A percentile compares a stretch with the other conserved stretches of the same genome.
Evolutionary conservation across 129 eudicot genomes (phyloP).

Genomic region (Artemisia tridentata): DNA sequence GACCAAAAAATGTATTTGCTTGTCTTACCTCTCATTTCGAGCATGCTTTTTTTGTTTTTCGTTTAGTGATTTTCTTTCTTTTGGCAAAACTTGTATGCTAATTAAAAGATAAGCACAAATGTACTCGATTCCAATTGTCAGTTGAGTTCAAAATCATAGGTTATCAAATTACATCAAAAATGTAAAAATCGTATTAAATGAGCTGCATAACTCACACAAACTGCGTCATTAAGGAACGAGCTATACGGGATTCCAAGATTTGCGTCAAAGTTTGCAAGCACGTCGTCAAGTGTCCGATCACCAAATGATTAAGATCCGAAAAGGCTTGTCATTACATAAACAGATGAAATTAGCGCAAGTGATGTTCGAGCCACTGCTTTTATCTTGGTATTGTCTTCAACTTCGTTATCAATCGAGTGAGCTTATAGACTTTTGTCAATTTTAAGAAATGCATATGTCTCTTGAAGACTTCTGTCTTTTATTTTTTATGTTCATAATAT

Average conservation of each 20-base stretch:
- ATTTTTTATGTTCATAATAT: no score
- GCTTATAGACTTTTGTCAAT: conserved; percentile 29
- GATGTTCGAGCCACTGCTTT: conserved; percentile 64
- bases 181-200: conserved; percentile 56
- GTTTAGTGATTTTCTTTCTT: no score
- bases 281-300: conserved; percentile 76
- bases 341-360: conserved; percentile 63
- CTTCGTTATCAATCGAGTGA: conserved; percentile 85
- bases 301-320: conserved; percentile 90
- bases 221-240: conserved; percentile 66
- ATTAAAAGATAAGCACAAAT: no score
- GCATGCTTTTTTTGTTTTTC: no score
- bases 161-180: no score
- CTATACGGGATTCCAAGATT: conserved; percentile 79
- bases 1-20: no score
- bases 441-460: no score
- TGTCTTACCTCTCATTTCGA: no score
- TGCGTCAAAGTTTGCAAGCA: conserved; percentile 83
- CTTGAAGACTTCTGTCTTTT: no score
- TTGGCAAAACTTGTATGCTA: no score
- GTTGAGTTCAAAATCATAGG: no score
- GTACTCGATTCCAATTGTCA: no score
- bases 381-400: conserved; percentile 65
- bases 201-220: conserved; percentile 92
- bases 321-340: conserved; percentile 82